Conservation (phyloP, 2,329 filamentous ascomycete genomes). For the Pseudophaeomoniella oleicola region DNA sequence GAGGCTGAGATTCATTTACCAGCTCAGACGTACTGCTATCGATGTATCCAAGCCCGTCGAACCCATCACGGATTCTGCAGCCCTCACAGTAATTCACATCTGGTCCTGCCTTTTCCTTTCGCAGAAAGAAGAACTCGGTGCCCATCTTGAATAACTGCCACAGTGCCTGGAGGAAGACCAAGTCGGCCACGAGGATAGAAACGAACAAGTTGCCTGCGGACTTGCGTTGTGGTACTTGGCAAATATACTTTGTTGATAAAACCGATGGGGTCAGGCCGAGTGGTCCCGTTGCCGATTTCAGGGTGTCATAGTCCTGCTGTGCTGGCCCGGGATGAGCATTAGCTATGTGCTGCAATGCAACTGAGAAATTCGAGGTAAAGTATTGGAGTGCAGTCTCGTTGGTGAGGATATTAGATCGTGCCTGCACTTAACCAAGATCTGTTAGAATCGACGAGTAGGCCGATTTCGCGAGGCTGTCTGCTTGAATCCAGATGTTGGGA, state of each 20-base stretch:
- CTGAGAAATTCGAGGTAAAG: conserved; percentile 4
- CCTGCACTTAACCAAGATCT: conserved; percentile 6
- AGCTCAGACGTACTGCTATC: too few relatives aligned
- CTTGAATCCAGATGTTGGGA: conserved; percentile 5
- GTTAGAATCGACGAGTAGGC: conserved; percentile 7
- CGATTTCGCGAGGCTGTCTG: conserved; percentile 6
- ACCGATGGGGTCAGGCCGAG: conserved; percentile 4
- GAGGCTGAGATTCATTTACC: too few relatives aligned
- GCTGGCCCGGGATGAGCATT: conserved; percentile 1
- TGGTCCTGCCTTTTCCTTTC: background rate
- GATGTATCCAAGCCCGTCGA: too few relatives aligned
- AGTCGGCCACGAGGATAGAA: conserved; percentile 6
- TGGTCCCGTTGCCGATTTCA: conserved; percentile 2
- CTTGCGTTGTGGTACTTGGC: conserved; percentile 6
- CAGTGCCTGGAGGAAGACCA: conserved; percentile 6
- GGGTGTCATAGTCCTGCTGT: background rate
- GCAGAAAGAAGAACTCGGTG: background rate
- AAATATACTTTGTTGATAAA: conserved; percentile 5
- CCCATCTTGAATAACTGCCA: conserved; percentile 3
- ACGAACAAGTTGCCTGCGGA: conserved; percentile 4
- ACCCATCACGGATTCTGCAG: too few relatives aligned
- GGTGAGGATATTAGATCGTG: conserved; percentile 4
- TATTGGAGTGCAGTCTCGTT: conserved; percentile 4
- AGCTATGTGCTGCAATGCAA: background rate
- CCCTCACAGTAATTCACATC: conserved; percentile 2